Conservation (phyloP, 768 basidiomycete species). For the Galerina sulciceps region DNA sequence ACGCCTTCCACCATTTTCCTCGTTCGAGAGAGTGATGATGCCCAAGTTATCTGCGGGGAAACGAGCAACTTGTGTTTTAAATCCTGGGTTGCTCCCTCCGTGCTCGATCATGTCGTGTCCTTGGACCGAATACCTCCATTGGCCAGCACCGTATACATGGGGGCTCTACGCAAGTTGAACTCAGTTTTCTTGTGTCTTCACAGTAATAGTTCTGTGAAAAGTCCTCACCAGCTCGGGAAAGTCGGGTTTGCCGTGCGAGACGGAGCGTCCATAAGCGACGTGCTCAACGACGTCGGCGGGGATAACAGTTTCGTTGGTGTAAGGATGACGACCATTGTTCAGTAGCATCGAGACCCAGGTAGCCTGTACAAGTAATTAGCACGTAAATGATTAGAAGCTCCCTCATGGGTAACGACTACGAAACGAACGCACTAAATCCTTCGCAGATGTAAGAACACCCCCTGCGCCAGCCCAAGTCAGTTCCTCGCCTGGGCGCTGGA, state of each 20-base stretch:
- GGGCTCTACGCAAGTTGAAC: constrained; percentile 32
- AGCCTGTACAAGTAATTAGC: constrained; percentile 18
- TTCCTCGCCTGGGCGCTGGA: constrained; percentile 42
- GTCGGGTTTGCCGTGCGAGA: constrained; percentile 35
- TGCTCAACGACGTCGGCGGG: constrained; percentile 39
- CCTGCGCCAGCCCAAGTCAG: constrained; percentile 45
- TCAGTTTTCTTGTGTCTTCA: neutral
- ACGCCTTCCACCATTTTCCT: constrained; percentile 33
- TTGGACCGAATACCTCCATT: constrained; percentile 41
- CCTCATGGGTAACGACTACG: neutral
- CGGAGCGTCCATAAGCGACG: constrained; percentile 38
- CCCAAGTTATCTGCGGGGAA: constrained; percentile 43
- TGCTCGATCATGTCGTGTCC: constrained; percentile 49
- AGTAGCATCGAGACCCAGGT: constrained; percentile 45
- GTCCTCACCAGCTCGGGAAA: constrained; percentile 39
- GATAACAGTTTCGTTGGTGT: constrained; percentile 39
- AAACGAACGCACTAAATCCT: constrained; percentile 38
- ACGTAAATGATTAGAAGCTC: neutral
- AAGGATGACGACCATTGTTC: constrained; percentile 41
- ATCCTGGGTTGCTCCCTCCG: constrained; percentile 45
- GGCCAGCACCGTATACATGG: constrained; percentile 43
- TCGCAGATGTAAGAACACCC: constrained; percentile 41
- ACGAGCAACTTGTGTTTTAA: constrained; percentile 30
- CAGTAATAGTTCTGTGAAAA: neutral
- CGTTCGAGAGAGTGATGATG: constrained; percentile 44